phyloP scores from a whole-genome alignment of 495 filamentous ascomycete species.

The Lepidopterella palustris region DNA sequence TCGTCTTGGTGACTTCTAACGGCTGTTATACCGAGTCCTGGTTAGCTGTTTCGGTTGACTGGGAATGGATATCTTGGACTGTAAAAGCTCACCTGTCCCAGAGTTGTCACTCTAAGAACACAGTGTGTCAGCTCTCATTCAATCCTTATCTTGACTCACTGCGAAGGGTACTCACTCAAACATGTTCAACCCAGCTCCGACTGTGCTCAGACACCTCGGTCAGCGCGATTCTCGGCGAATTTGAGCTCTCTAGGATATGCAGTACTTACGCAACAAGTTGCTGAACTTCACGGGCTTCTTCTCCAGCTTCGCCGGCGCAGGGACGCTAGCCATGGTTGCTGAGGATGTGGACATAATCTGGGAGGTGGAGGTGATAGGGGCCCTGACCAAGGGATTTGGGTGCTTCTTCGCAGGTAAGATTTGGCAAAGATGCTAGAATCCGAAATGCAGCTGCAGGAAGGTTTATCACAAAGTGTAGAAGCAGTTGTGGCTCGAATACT shows the following conservation, averaged over 20 bases:
- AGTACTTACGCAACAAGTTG: conserved; percentile 77
- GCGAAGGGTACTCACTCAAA: conserved; percentile 63
- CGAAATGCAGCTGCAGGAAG: neutral
- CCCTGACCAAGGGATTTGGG: conserved; percentile 44
- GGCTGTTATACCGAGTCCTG: conserved; percentile 49
- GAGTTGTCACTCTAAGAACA: conserved; percentile 64
- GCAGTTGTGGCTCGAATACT: too few species aligned
- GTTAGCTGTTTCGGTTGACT: conserved; percentile 4
- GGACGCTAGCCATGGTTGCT: conserved; percentile 45
- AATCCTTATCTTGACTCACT: neutral
- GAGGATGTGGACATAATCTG: conserved; percentile 28
- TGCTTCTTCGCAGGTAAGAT: conserved; percentile 64
- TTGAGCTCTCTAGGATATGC: neutral
- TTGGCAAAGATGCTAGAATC: neutral
- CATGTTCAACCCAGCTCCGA: conserved; percentile 95
- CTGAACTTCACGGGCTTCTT: conserved; percentile 99
- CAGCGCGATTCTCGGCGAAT: conserved; percentile 9
- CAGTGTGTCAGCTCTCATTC: conserved; percentile 13
- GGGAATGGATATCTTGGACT: neutral
- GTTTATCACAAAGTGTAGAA: neutral
- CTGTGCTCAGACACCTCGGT: conserved; percentile 34
- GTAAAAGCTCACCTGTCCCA: conserved; percentile 59
- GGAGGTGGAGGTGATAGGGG: conserved; percentile 22
- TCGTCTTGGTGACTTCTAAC: conserved; percentile 97
- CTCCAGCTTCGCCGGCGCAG: conserved; percentile 59